These are phyloP conservation scores for Comarum palustre DNA, from an alignment of 306 rosid species.

Conservation along the genomic window DNA sequence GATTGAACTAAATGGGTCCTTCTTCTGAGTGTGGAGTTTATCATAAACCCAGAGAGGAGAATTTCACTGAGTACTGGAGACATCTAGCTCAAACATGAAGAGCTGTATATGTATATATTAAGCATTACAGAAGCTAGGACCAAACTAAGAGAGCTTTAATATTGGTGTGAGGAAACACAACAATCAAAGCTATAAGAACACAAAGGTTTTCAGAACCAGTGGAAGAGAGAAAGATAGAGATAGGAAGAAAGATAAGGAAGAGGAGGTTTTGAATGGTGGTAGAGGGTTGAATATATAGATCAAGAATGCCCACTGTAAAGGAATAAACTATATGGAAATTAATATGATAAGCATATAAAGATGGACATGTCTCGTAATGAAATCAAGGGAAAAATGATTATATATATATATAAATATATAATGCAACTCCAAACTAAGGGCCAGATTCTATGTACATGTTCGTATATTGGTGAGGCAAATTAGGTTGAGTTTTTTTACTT, in stretches of 20 bases:
- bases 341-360: slow-evolving; percentile 1
- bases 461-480: neutral
- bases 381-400: neutral
- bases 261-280: slow-evolving; percentile 55
- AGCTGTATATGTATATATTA: slow-evolving; percentile 25
- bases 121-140: neutral
- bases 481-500: neutral
- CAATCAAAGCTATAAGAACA: neutral
- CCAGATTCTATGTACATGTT: neutral
- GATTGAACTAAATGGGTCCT: slow-evolving; percentile 79
- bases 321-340: slow-evolving; percentile 24
- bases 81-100: slow-evolving; percentile 45
- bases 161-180: neutral
- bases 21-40: slow-evolving; percentile 66
- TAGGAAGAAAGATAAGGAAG: slow-evolving; percentile 35
- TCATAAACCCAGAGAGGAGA: slow-evolving; percentile 59
- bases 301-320: slow-evolving; percentile 23
- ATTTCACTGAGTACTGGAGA: slow-evolving; percentile 66
- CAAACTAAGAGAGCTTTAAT: neutral
- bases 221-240: neutral
- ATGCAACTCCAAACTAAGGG: slow-evolving; percentile 6
- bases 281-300: slow-evolving; percentile 51
- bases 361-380: slow-evolving; percentile 3
- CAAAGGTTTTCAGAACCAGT: slow-evolving; percentile 10
- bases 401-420: neutral